These are phyloP conservation scores for Lichina pygmaea DNA, from an alignment of 495 filamentous ascomycete genomes.

Conservation along the genomic window DNA sequence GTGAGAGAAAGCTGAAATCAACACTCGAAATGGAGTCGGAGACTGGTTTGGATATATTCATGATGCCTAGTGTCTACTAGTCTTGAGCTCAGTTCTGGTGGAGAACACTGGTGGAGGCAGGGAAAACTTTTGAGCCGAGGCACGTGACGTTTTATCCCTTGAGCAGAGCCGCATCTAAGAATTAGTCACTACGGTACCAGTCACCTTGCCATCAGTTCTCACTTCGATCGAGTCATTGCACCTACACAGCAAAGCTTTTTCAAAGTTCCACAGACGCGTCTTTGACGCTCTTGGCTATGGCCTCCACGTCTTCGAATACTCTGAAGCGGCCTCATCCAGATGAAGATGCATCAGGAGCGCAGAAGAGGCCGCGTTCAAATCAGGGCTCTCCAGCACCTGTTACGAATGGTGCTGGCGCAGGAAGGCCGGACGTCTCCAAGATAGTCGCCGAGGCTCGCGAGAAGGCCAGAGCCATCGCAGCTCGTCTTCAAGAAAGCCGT, in stretches of 20 bases:
- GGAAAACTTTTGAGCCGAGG: too few species aligned
- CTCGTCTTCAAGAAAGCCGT: conserved; percentile 21
- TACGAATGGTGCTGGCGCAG: conserved; percentile 11
- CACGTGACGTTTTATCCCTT: too few species aligned
- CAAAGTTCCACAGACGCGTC: background rate
- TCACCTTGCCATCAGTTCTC: too few species aligned
- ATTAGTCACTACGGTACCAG: too few species aligned
- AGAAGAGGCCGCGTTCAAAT: conserved; percentile 31
- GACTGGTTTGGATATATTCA: conserved; percentile 81
- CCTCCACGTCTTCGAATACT: conserved; percentile 20
- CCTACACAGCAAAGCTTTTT: background rate
- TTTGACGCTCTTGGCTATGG: conserved; percentile 13
- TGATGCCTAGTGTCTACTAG: conserved; percentile 2
- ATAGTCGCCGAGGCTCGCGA: conserved; percentile 35
- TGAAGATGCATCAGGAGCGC: conserved; percentile 22
- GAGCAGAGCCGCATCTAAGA: too few species aligned
- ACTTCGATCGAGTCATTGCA: background rate
- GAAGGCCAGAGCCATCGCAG: conserved; percentile 30
- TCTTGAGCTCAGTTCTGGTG: background rate
- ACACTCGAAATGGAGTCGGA: conserved; percentile 64
- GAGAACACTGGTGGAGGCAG: too few species aligned
- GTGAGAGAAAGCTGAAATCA: conserved; percentile 59
- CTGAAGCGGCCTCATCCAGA: conserved; percentile 32
- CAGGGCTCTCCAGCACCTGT: conserved; percentile 26
- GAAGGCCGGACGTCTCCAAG: conserved; percentile 27